Percentiles rank a stretch among this genome's conserved stretches.
These are phyloP conservation scores for Spathaspora boniae DNA, from an alignment of 805 yeast species.

Conservation along the genomic window DNA sequence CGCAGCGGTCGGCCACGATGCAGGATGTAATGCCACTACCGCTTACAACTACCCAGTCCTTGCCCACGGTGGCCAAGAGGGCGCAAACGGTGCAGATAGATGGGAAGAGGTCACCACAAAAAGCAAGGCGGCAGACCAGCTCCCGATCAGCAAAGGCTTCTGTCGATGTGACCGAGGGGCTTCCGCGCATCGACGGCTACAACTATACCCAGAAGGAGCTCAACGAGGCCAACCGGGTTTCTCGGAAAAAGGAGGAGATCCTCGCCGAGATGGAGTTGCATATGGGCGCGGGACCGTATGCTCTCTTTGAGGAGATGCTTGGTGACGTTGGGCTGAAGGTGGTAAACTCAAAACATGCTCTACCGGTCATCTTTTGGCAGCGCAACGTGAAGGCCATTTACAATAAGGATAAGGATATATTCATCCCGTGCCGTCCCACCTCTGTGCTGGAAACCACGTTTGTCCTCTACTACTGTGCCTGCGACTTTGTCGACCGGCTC, in stretches of 20 bases:
- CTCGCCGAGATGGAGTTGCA: slow-evolving; percentile 41
- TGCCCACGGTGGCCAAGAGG: no score
- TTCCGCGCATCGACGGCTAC: slow-evolving; percentile 2
- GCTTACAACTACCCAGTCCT: no score
- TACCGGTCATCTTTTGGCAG: slow-evolving; percentile 51
- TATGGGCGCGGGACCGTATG: slow-evolving; percentile 8
- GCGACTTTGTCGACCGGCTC: slow-evolving; percentile 32
- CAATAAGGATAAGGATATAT: slow-evolving; percentile 46
- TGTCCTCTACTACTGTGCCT: slow-evolving; percentile 46
- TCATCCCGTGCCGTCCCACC: slow-evolving; percentile 48
- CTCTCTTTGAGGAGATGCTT: background rate
- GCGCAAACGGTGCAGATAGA: no score
- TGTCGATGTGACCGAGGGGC: background rate
- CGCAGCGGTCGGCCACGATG: no score
- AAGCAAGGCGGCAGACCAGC: no score
- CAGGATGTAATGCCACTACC: no score
- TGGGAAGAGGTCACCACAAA: no score
- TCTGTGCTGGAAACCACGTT: slow-evolving; percentile 41
- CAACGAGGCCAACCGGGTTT: slow-evolving; percentile 31
- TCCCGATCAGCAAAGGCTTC: background rate
- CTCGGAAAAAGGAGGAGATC: slow-evolving; percentile 48
- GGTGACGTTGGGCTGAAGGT: slow-evolving; percentile 3
- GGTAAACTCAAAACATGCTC: slow-evolving; percentile 6
- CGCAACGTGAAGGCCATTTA: slow-evolving; percentile 49
- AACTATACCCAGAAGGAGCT: slow-evolving; percentile 27